Evolutionary conservation across 108 stramenopile genomes (phyloP).

Genomic region (Skeletonema tropicum): DNA sequence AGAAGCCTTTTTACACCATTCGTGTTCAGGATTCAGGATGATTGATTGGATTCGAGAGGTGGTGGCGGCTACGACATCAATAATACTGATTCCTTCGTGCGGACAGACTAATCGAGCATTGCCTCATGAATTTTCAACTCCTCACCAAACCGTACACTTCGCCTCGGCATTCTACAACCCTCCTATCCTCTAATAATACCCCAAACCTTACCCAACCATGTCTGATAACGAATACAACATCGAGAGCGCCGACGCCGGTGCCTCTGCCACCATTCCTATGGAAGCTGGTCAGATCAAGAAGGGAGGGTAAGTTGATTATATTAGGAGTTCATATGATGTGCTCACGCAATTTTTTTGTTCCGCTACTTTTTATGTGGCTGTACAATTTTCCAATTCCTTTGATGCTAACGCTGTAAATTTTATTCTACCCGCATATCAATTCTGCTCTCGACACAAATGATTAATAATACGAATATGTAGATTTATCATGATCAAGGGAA

Average conservation of each 20-base stretch:
- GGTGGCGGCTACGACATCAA: not conserved
- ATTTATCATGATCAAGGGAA: constrained; percentile 97
- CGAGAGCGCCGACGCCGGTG: constrained; percentile 91
- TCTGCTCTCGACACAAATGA: not conserved
- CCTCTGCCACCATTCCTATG: constrained; percentile 90
- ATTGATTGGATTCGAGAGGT: too few relatives aligned
- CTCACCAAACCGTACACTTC: not conserved
- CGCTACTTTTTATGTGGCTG: not conserved
- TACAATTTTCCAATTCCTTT: not conserved
- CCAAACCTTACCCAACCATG: constrained; percentile 56
- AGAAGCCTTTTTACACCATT: too few relatives aligned
- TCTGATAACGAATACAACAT: constrained; percentile 82
- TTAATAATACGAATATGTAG: constrained; percentile 27
- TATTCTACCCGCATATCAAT: not conserved
- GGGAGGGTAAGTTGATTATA: constrained; percentile 80
- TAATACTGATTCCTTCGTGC: not conserved
- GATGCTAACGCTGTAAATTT: not conserved
- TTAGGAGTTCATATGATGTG: not conserved
- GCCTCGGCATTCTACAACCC: not conserved
- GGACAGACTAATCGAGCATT: constrained; percentile 5
- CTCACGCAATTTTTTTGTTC: constrained; percentile 1
- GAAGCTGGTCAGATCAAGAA: constrained; percentile 96
- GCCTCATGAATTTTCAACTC: not conserved
- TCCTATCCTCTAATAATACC: not conserved
- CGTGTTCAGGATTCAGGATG: too few relatives aligned